Evolutionary conservation across 1,284 basidiomycete species (phyloP), one percentile per base, ranked within the genome.

Genomic region (Leccinum solheimii): DNA sequence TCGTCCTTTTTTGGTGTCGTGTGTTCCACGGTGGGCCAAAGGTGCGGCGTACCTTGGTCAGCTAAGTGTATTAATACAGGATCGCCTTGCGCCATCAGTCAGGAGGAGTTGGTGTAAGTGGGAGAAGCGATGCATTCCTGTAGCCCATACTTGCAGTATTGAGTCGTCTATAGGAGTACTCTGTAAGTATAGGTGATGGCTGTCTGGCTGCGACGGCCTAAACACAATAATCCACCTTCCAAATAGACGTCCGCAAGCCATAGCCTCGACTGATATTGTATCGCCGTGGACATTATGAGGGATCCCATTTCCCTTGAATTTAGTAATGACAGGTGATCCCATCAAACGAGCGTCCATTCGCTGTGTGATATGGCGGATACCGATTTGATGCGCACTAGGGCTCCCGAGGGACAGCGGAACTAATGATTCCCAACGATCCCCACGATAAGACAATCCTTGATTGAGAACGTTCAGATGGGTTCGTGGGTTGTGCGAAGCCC

Each of bases 261-360:
- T 67, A 67, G 68, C 69, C 68, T 69, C 45, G 26, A 58, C 49
- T 34, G 61, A 66, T 61, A 43, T 19, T 19, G 57, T 56, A 55
- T 58, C 56, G 21, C 57, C 50, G 38, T 58, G 57, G 63, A 51
- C 16, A 40, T 59, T 16, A 49, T 43, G 43, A 45, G 23, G 23
- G 14, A 26, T 50, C 48, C 48, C 10, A 8, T 50, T 23, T 26
- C 48, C 48, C 26, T 16, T 56, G 26, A 49, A 63, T 66, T 45
- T 52, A 27, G 48, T 13, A 40, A 10, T 57, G 56, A 27, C 49
- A 43, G 34, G 56, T 60, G 57, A 61, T 54, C 5, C 10, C 19
- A 45, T 45, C 43, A 45, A 45, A 21, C 19, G 43, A 38, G 56
- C 38, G 43, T 53, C 56, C 55, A 38, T 48, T 23, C 26, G 43